phyloP scores from a whole-genome alignment of 495 filamentous ascomycete species.

The Hyaloscypha finlandica region DNA sequence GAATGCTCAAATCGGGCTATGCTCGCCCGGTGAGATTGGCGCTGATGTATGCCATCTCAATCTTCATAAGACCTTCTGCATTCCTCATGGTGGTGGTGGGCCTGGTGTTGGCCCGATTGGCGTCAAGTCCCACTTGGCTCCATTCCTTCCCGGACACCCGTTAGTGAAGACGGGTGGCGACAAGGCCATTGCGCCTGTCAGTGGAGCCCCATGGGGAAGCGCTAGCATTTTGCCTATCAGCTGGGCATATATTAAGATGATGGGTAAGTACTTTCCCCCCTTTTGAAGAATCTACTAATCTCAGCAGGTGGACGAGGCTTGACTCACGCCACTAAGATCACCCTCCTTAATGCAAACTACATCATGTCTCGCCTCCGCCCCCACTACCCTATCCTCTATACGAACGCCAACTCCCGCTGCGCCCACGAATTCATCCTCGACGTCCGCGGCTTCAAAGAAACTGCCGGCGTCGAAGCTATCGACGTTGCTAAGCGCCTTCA shows the following conservation, averaged over 20 bases:
- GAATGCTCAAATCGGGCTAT: conserved; percentile 98
- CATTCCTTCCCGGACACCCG: conserved; percentile 78
- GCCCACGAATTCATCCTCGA: conserved; percentile 99
- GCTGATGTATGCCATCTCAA: conserved; percentile 98
- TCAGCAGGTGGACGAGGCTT: conserved; percentile 69
- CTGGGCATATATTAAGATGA: conserved; percentile 98
- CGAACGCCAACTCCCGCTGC: conserved; percentile 83
- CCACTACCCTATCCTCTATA: conserved; percentile 91
- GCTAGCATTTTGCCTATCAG: conserved; percentile 95
- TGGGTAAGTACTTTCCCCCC: conserved; percentile 55
- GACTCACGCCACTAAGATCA: conserved; percentile 93
- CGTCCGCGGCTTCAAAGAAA: conserved; percentile 81
- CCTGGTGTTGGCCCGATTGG: conserved; percentile 96
- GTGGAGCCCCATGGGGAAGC: conserved; percentile 86
- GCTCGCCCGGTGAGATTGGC: conserved; percentile 95
- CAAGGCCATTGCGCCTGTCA: conserved; percentile 69
- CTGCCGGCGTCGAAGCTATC: conserved; percentile 86
- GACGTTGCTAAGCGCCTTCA: conserved; percentile 97
- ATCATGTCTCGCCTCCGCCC: conserved; percentile 88
- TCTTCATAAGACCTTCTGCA: conserved; percentile 99
- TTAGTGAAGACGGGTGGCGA: conserved; percentile 64
- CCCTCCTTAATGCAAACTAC: conserved; percentile 96
- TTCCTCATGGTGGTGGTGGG: conserved; percentile 94
- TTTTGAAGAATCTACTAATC: conserved; percentile 4
- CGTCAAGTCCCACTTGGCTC: conserved; percentile 77